A percentile compares a stretch with the other conserved stretches of the same genome.
Evolutionary conservation across 1,139 yeast species (phyloP).

Genomic region (Candida sojae): DNA sequence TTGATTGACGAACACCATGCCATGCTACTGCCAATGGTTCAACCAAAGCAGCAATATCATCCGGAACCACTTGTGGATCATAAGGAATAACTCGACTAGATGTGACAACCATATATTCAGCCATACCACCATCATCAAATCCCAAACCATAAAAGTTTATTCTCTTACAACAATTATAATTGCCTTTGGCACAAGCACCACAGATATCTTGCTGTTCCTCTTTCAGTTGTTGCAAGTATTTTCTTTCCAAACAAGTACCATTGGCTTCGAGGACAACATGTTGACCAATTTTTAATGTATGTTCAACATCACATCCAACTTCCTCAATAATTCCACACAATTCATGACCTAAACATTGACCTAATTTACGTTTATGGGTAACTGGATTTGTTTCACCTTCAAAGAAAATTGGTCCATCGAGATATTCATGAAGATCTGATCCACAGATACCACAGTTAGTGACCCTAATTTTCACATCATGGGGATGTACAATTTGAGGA

Average conservation of each 20-base stretch:
- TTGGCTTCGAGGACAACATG: conserved; percentile 52
- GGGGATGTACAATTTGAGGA: conserved; percentile 44
- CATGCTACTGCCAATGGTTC: conserved; percentile 61
- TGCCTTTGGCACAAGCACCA: conserved; percentile 46
- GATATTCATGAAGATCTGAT: conserved; percentile 56
- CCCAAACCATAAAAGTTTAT: conserved; percentile 49
- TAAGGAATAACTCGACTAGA: conserved; percentile 48
- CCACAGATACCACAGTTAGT: conserved; percentile 64
- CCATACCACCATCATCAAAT: conserved; percentile 51
- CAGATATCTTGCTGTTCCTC: conserved; percentile 20
- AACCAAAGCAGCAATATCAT: conserved; percentile 55
- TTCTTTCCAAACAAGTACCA: conserved; percentile 40
- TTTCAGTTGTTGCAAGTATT: conserved; percentile 1
- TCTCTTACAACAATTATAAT: conserved; percentile 47
- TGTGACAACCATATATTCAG: conserved; percentile 51
- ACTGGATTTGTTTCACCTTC: conserved; percentile 20
- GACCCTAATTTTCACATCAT: conserved; percentile 52
- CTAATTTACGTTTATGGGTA: conserved; percentile 16
- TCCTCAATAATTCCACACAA: conserved; percentile 49
- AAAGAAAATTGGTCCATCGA: conserved; percentile 55
- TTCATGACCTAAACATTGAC: conserved; percentile 52
- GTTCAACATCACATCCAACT: conserved; percentile 17
- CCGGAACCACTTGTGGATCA: conserved; percentile 43
- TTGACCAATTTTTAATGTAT: conserved; percentile 4
- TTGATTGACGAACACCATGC: conserved; percentile 54